Base-by-base conservation (phyloP, 208 protist genomes). In the Angomonas desouzai region DNA sequence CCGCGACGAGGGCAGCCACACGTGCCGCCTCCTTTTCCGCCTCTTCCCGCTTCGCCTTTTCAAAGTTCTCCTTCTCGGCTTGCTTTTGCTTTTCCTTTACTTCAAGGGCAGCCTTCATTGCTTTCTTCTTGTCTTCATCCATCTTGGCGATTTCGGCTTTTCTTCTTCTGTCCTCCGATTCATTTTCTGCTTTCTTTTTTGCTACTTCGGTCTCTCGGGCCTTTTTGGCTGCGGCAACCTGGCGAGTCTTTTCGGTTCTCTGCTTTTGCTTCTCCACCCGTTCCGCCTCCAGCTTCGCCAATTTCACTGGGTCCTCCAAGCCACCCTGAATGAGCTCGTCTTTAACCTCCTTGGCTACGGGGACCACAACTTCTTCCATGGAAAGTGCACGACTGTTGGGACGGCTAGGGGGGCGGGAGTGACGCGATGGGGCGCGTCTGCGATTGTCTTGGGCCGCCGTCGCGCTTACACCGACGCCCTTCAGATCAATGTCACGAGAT, bases 361-460 rank as follows among this genome's bases (percentile, higher is more conserved):
- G 86, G 56, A 92, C 77, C 43, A 83, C 79, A 9, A 88, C 64
- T 32, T 80, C 66, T 40, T 73, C 75, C 53, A 90, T 83, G 55
- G 73, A 81, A 18, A 81, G 62, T 48, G 76, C 70, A 57, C 72
- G 75, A 27, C 67, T 84, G 66, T 70, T 18, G 16, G 70, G 64
- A 16, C 81, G 74, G 7, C 65, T 72, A 2, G 70, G 62, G 56
- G 67, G 74, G 34, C 86, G 70, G n/a, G 56, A 28, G 25, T 68
- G 70, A 22, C 65, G 59, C 45, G 56, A 27, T 58, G 62, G 30
- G 33, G 72, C 30, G 34, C 28, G 40, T 43, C 65, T 56, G 27
- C 40, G 51, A 22, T 16, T 6, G 33, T 45, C 25, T 48, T 20
- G 47, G 33, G 2, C 51, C 53, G 48, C 53, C 45, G 40, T 36